Evolutionary conservation across 1,284 basidiomycete species (phyloP), one percentile per base, ranked within the genome.

Genomic region (Apiotrichum brassicae): DNA sequence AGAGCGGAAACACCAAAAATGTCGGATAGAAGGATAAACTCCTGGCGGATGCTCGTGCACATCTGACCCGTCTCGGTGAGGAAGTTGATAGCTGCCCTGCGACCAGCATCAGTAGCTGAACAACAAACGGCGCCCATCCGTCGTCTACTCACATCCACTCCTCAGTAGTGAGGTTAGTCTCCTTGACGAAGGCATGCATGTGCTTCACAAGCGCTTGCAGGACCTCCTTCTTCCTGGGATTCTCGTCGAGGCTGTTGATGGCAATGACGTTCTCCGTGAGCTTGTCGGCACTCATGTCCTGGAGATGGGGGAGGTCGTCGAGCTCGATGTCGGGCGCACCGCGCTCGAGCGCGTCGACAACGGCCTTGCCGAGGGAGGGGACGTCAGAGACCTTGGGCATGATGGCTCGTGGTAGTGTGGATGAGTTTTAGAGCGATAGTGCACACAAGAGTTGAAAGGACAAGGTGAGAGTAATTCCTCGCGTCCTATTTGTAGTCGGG

Each of bases 21-120:
- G 64, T 89, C 87, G 0, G 85, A 88, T 13, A 91, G 77, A 3
- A 90, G 79, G 61, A 90, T 87, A 65, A 86, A 86, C 65, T 92
- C 88, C 74, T 88, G 86, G 26, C 86, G 82, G 42, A 85, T 68
- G 23, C 81, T 78, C 0, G 82, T 81, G 70, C 82, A 86, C 53
- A 72, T 86, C 72, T 90, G 77, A 7, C 87, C 87, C 0, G 79
- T 80, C 16, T 76, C 75, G 1, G 86, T 90, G 57, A 91, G 74
- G 74, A 89, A 90, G 53, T 84, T 69, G 60, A 90, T 82, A 0
- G 84, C 77, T 18, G 76, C 71, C 69, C 67, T 72, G 53, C 11
- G 32, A 16, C 35, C 7, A 20, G 11, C 13, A 24, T 5, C 37
- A 20, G n/a, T n/a, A n/a, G n/a, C n/a, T n/a, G n/a, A 23, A 2